These are phyloP conservation scores for Eutrema heterophyllum DNA, from an alignment of 345 rosid species.

Conservation along the genomic window DNA sequence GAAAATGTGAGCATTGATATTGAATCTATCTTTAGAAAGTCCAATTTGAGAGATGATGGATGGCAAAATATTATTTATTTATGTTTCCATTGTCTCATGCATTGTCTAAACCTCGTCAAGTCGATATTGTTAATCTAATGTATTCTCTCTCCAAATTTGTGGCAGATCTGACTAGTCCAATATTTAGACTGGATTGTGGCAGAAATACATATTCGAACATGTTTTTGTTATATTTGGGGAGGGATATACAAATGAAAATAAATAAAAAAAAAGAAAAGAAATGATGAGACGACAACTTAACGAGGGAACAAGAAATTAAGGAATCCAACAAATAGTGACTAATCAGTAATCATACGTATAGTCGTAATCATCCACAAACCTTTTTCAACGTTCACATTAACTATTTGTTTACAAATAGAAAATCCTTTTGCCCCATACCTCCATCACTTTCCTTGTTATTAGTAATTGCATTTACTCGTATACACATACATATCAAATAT, in stretches of 20 bases:
- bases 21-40: neutral
- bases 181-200: neutral
- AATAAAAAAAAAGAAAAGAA: neutral
- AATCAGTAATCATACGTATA: conserved; percentile 24
- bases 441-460: neutral
- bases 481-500: neutral
- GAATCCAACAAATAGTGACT: conserved; percentile 19
- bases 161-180: neutral
- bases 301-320: conserved; percentile 18
- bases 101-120: neutral
- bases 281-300: conserved; percentile 18
- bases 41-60: neutral
- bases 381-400: neutral
- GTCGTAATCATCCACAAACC: conserved; percentile 18
- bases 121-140: neutral
- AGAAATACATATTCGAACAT: neutral
- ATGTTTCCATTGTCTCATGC: neutral
- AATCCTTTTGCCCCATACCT: conserved; percentile 23
- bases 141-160: neutral
- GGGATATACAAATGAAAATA: neutral
- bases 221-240: neutral
- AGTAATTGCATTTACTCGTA: neutral
- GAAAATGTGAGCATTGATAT: neutral
- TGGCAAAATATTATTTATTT: neutral
- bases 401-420: conserved; percentile 4